phyloP scores from a whole-genome alignment of 1,284 basidiomycete genomes.

The Ganoderma boninense region DNA sequence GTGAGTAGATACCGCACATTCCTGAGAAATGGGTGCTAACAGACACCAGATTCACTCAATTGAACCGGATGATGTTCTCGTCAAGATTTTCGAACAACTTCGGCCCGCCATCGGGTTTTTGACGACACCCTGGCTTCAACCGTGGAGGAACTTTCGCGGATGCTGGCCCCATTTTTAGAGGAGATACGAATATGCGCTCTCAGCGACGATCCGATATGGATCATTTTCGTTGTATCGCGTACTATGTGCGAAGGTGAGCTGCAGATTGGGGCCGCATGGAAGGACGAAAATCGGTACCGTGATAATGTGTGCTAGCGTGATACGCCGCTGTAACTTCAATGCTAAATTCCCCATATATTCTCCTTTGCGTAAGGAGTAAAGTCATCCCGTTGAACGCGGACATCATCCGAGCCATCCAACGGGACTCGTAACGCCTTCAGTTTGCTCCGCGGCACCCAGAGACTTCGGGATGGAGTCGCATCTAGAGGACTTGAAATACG shows the following conservation, averaged over 20 bases:
- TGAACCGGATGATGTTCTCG: not conserved
- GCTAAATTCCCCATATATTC: not conserved
- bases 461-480: too few relatives aligned
- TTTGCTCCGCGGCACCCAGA: too few relatives aligned
- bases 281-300: not conserved
- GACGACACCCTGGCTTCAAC: not conserved
- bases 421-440: too few relatives aligned
- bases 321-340: too few relatives aligned
- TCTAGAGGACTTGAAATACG: too few relatives aligned
- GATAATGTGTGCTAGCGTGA: too few relatives aligned
- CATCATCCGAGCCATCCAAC: not conserved
- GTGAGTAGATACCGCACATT: not conserved
- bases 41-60: not conserved
- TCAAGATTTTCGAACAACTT: not conserved
- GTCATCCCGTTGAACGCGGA: not conserved
- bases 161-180: not conserved
- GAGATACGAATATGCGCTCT: not conserved
- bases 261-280: not conserved
- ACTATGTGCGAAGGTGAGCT: not conserved
- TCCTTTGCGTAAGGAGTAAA: not conserved
- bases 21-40: not conserved
- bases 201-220: not conserved
- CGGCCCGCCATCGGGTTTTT: not conserved
- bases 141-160: not conserved
- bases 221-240: not conserved